Evolutionary conservation across 768 basidiomycete species (phyloP).

Genomic region (Rhodocollybia butyracea): DNA sequence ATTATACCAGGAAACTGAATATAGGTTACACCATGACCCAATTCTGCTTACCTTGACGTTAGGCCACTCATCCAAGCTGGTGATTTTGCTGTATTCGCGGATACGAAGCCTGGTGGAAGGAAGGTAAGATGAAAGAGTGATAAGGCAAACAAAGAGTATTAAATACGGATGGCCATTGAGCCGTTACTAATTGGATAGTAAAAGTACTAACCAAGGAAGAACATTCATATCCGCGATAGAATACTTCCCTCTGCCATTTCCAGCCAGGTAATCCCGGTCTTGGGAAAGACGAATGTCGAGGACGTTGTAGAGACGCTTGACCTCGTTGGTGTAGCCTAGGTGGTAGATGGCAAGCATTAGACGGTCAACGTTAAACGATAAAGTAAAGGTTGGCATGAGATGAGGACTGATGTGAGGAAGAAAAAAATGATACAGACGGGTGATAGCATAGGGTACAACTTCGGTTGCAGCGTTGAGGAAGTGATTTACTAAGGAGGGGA

Average conservation of each 20-base stretch:
- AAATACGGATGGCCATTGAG: no score
- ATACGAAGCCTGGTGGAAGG: conserved; percentile 46
- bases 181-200: not conserved
- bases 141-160: no score
- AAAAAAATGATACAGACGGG: conserved; percentile 15
- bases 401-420: no score
- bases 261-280: conserved; percentile 76
- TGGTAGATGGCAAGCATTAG: conserved; percentile 13
- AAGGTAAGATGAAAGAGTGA: not conserved
- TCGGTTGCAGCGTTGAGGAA: conserved; percentile 65
- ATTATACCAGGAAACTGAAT: no score
- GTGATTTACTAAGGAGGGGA: conserved; percentile 50
- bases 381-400: no score
- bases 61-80: conserved; percentile 62
- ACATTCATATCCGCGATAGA: conserved; percentile 73
- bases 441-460: conserved; percentile 57
- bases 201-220: conserved; percentile 49
- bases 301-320: conserved; percentile 77
- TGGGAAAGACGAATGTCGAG: conserved; percentile 65
- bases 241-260: conserved; percentile 62
- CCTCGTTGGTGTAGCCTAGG: conserved; percentile 57
- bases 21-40: not conserved
- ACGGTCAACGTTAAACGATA: no score
- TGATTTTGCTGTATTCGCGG: conserved; percentile 47
- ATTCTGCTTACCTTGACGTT: conserved; percentile 44